A percentile compares a stretch with the other conserved stretches of the same genome.
Conservation (phyloP, 2,329 filamentous ascomycete species). For the Sphaerostilbella broomeana region DNA sequence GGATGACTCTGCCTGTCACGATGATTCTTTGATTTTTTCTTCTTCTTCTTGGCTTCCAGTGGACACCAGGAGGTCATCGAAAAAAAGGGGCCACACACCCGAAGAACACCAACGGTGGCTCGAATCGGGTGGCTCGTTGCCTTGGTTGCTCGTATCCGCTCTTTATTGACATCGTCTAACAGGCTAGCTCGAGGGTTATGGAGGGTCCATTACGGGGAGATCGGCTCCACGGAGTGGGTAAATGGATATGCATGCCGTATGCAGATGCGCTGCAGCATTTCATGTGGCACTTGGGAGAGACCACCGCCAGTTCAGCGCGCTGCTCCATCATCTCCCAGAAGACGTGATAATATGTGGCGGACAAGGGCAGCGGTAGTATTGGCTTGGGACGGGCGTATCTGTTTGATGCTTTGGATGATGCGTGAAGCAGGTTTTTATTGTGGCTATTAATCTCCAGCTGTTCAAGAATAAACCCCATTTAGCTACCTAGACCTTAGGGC, state of each 20-base stretch:
- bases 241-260: conserved; percentile 4
- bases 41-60: too few relatives aligned
- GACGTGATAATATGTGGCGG: not conserved
- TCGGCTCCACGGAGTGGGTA: conserved; percentile 10
- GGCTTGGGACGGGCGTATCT: too few relatives aligned
- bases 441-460: too few relatives aligned
- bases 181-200: too few relatives aligned
- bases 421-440: too few relatives aligned
- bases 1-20: too few relatives aligned
- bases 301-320: not conserved
- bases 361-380: too few relatives aligned
- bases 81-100: not conserved
- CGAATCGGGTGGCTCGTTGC: conserved; percentile 7
- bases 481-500: too few relatives aligned
- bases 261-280: conserved; percentile 8
- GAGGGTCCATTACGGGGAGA: conserved; percentile 7
- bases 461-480: too few relatives aligned
- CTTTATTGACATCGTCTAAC: conserved; percentile 4
- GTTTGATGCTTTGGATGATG: too few relatives aligned
- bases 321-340: not conserved
- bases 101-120: conserved; percentile 7
- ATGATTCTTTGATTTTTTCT: too few relatives aligned
- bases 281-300: not conserved
- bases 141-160: conserved; percentile 11
- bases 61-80: too few relatives aligned